A percentile compares a stretch with the other conserved stretches of the same genome.
phyloP scores from a whole-genome alignment of 1,139 yeast species.

The Suhomyces bokatorum region DNA sequence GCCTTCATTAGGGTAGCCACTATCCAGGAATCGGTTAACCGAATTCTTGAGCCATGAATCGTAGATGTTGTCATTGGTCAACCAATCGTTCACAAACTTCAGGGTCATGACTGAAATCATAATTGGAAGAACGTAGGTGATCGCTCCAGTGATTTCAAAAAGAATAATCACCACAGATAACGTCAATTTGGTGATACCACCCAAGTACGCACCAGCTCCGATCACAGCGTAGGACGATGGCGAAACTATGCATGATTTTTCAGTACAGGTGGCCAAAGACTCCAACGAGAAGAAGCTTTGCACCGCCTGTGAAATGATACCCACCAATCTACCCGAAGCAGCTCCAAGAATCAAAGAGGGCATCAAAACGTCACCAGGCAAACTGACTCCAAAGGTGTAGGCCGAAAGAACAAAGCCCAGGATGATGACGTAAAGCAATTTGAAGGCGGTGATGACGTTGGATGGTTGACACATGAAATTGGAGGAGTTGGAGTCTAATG shows the following conservation, averaged over 20 bases:
- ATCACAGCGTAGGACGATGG: constrained; percentile 64
- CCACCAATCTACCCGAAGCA: constrained; percentile 64
- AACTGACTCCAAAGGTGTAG: constrained; percentile 61
- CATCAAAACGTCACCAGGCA: constrained; percentile 77
- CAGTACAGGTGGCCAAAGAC: constrained; percentile 49
- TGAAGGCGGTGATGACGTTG: constrained; percentile 28
- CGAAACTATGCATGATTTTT: constrained; percentile 52
- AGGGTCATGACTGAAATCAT: constrained; percentile 59
- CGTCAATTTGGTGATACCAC: constrained; percentile 57
- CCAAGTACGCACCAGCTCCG: constrained; percentile 59
- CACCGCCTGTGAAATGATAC: constrained; percentile 54
- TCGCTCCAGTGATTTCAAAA: constrained; percentile 61
- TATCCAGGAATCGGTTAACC: constrained; percentile 24
- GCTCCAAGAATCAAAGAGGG: constrained; percentile 77
- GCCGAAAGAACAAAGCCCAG: constrained; percentile 61
- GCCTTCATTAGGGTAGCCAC: constrained; percentile 29
- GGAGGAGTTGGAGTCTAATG: constrained; percentile 25
- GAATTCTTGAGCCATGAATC: constrained; percentile 42
- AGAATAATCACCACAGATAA: constrained; percentile 58
- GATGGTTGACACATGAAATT: constrained; percentile 40
- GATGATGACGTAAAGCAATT: constrained; percentile 46
- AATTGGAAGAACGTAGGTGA: constrained; percentile 58
- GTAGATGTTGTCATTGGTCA: constrained; percentile 49
- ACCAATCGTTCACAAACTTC: constrained; percentile 50
- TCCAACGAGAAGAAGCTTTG: constrained; percentile 46